phyloP scores from a whole-genome alignment of 176 grass and related monocot species.

The Cymbopogon citratus region DNA sequence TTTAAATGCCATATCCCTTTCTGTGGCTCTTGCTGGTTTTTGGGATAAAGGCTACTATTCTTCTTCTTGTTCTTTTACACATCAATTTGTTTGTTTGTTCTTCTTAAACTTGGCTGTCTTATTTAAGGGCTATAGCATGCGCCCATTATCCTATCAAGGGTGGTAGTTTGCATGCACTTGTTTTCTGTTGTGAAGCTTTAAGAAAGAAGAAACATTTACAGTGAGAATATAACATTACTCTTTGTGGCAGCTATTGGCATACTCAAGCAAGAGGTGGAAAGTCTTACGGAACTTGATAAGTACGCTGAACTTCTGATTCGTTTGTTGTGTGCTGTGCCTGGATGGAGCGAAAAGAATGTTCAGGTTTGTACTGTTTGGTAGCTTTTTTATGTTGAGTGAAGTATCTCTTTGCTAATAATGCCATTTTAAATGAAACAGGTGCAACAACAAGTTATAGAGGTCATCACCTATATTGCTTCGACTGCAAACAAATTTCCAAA shows the following conservation, averaged over 20 bases:
- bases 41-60: background rate
- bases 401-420: conserved; percentile 19
- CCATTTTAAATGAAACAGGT: conserved; percentile 63
- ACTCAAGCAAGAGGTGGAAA: conserved; percentile 83
- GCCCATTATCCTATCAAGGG: background rate
- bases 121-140: background rate
- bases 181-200: background rate
- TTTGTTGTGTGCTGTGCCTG: conserved; percentile 88
- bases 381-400: conserved; percentile 7
- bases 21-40: background rate
- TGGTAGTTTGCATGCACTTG: background rate
- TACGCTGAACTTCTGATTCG: conserved; percentile 84
- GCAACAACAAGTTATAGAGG: conserved; percentile 94
- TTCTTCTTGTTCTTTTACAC: background rate
- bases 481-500: conserved; percentile 88
- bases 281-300: conserved; percentile 68
- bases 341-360: conserved; percentile 96
- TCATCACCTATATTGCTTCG: conserved; percentile 70
- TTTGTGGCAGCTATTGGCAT: conserved; percentile 66
- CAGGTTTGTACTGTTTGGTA: conserved; percentile 53
- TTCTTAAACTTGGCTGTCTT: background rate
- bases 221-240: conserved; percentile 11
- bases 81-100: background rate
- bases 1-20: background rate
- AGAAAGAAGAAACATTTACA: background rate